phyloP scores from a whole-genome alignment of 805 yeast genomes.

The Blastobotrys terrestris region DNA sequence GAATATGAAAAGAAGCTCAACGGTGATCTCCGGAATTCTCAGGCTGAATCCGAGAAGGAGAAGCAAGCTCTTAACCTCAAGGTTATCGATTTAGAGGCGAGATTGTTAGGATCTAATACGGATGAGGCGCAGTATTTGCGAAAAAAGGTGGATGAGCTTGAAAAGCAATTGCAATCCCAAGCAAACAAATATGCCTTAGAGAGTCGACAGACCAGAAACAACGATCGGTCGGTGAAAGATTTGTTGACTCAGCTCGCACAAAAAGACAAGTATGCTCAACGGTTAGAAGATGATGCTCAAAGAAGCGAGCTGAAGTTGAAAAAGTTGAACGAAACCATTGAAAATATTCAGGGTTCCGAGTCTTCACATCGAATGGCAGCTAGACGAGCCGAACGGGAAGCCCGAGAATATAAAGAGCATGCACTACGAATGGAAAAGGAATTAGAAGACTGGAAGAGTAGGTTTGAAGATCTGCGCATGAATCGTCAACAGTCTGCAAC shows the following conservation, averaged over 20 bases:
- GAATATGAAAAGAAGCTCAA: slow-evolving; percentile 20
- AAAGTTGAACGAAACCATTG: slow-evolving; percentile 34
- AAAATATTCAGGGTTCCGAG: slow-evolving; percentile 32
- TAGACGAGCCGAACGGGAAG: slow-evolving; percentile 46
- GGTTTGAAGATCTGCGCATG: slow-evolving; percentile 14
- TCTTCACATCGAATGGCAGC: slow-evolving; percentile 33
- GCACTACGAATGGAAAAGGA: slow-evolving; percentile 47
- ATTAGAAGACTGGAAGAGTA: slow-evolving; percentile 34
- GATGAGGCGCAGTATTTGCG: slow-evolving; percentile 15
- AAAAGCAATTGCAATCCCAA: slow-evolving; percentile 20
- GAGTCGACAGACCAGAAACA: slow-evolving; percentile 16
- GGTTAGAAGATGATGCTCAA: slow-evolving; percentile 46
- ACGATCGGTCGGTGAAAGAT: slow-evolving; percentile 24
- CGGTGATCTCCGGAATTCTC: slow-evolving; percentile 23
- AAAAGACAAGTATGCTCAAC: slow-evolving; percentile 24
- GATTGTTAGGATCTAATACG: slow-evolving; percentile 15
- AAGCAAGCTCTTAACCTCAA: slow-evolving; percentile 23
- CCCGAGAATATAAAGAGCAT: slow-evolving; percentile 43
- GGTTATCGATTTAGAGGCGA: slow-evolving; percentile 23
- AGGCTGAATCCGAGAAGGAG: slow-evolving; percentile 32
- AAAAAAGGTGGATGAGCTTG: slow-evolving; percentile 19
- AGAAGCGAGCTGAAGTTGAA: slow-evolving; percentile 43
- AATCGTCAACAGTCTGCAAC: not conserved
- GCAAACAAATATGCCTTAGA: slow-evolving; percentile 15
- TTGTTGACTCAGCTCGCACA: slow-evolving; percentile 22